Percentiles rank a stretch among this genome's conserved stretches.
Evolutionary conservation across 345 rosid species (phyloP).

Genomic region (Capsella bursapastoris): DNA sequence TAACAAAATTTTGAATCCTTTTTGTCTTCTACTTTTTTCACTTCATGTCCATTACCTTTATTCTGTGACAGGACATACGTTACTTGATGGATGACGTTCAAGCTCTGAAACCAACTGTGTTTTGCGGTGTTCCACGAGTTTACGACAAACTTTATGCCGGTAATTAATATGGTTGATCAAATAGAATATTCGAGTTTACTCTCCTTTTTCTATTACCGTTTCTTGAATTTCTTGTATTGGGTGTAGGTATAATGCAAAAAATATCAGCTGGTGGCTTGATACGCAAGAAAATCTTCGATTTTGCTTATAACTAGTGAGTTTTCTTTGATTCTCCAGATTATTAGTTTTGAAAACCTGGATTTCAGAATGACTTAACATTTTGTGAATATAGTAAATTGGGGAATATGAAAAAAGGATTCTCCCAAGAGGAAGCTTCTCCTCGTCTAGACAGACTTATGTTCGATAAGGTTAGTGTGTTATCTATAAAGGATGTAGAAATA

Average conservation of each 20-base stretch:
- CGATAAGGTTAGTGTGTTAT: slow-evolving; percentile 53
- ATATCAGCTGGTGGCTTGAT: slow-evolving; percentile 69
- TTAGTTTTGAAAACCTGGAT: neutral
- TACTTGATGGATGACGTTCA: slow-evolving; percentile 82
- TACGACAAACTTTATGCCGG: slow-evolving; percentile 82
- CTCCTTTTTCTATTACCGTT: neutral
- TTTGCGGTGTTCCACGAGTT: slow-evolving; percentile 91
- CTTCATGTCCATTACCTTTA: neutral
- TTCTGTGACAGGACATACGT: slow-evolving; percentile 62
- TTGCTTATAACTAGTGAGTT: slow-evolving; percentile 83
- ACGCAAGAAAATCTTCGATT: slow-evolving; percentile 69
- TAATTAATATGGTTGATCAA: slow-evolving; percentile 21
- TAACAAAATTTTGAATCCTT: neutral
- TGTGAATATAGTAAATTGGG: slow-evolving; percentile 66
- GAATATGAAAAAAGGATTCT: slow-evolving; percentile 71
- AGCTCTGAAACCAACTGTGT: slow-evolving; percentile 79
- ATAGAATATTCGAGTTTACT: neutral
- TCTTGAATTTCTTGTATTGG: slow-evolving; percentile 5
- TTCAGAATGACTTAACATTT: neutral
- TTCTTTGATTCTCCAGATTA: slow-evolving; percentile 12
- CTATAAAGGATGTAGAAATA: neutral
- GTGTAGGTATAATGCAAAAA: slow-evolving; percentile 69
- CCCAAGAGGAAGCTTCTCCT: slow-evolving; percentile 90
- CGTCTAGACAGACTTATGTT: slow-evolving; percentile 78
- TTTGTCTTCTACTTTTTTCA: neutral